Base-by-base conservation (phyloP, 768 basidiomycete genomes). In the Auriscalpium orientale region DNA sequence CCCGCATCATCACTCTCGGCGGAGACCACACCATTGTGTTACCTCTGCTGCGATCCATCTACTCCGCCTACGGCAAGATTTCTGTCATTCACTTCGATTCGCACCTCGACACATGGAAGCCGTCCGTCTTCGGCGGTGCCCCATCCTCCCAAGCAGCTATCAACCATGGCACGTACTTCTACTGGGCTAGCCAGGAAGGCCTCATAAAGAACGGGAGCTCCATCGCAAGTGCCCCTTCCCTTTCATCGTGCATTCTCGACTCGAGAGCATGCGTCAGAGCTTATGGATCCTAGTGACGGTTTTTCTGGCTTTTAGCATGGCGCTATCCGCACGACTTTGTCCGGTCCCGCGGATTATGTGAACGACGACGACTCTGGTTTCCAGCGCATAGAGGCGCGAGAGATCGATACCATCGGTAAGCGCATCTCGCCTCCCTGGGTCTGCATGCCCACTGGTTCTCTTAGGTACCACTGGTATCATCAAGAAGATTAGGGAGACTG, bases 131-230 rank as follows among this genome's bases (percentile, higher is more conserved):
- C 64, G 87, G 87, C 21, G 85, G 85, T 10, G 82, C 87, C 3
- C 86, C 85, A 4, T 84, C 84, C 28, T 75, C 77, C 1, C 84
- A 84, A 56, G 87, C 85, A 0, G 82, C 83, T 20, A 83, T 94
- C 60, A 92, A 89, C 58, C 91, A 94, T 57, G 91, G 91, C 12
- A 91, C 89, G 3, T 93, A 92, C 73, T 94, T 94, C 70, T 93
- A 90, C 71, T 88, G 88, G 79, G 92, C 92, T 0, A 84, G 83
- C 57, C 80, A 86, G 62, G 89, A 91, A 64, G 91, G 91, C 2
- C 73, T 91, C 46, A 85, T 95, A 59, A 77, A 76, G 63, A 87
- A 89, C 57, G 87, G 86, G 59, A 79, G 79, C 56, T 88, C 87
- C 69, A 87, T 88, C 83, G 87, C 85, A 88, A 88, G 87, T 87